Percentiles rank a stretch among this genome's conserved stretches.
Conservation (phyloP, 2,329 filamentous ascomycete genomes). For the Myriosclerotinia curreyana region DNA sequence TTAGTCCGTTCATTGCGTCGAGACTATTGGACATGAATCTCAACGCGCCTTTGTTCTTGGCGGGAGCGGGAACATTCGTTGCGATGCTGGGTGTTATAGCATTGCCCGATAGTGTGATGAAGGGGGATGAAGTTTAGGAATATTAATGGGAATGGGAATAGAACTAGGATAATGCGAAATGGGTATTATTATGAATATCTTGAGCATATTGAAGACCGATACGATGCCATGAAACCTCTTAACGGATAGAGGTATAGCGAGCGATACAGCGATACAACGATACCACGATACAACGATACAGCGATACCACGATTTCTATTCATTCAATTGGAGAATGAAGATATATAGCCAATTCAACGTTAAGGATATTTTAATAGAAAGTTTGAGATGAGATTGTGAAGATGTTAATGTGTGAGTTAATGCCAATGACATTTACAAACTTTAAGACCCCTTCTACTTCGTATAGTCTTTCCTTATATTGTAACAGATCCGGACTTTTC, state of each 20-base stretch:
- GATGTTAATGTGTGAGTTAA: background rate
- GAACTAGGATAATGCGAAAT: background rate
- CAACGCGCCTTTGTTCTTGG: conserved; percentile 54
- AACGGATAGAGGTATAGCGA: background rate
- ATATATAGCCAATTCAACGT: too few relatives aligned
- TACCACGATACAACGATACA: too few relatives aligned
- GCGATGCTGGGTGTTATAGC: conserved; percentile 51
- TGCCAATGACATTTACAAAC: background rate
- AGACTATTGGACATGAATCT: conserved; percentile 43
- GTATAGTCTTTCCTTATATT: too few relatives aligned
- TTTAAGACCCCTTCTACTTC: too few relatives aligned
- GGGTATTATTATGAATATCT: background rate
- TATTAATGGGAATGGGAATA: background rate
- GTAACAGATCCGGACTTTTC: too few relatives aligned
- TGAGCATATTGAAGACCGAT: background rate
- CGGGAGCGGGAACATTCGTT: conserved; percentile 52
- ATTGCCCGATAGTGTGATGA: conserved; percentile 41
- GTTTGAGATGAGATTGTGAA: background rate
- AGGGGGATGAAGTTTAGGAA: conserved; percentile 17
- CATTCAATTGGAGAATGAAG: background rate
- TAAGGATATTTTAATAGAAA: background rate
- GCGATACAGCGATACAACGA: background rate
- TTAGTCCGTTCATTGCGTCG: conserved; percentile 55
- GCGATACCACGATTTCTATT: too few relatives aligned
- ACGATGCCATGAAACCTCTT: background rate